These are phyloP conservation scores for Phialemoniopsis sp. DNA, from an alignment of 2,329 filamentous ascomycete species.

Conservation along the genomic window DNA sequence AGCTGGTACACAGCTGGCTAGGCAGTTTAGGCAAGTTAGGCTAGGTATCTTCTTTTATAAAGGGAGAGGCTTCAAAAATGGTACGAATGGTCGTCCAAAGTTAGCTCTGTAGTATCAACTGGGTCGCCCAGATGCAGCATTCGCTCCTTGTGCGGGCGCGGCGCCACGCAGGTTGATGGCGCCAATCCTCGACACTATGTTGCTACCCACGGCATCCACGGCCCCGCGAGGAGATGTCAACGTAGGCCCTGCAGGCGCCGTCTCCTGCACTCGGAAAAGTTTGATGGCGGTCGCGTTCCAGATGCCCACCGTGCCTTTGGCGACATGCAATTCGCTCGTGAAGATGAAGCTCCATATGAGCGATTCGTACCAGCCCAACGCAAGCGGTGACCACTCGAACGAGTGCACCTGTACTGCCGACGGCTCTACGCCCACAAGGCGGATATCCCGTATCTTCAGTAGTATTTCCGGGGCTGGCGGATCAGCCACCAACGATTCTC, in stretches of 20 bases:
- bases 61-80: no score
- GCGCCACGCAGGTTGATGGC: constrained; percentile 67
- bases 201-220: constrained; percentile 89
- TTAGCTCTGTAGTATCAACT: no score
- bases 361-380: constrained; percentile 93
- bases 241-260: constrained; percentile 72
- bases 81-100: no score
- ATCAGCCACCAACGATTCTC: constrained; percentile 40
- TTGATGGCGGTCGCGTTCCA: constrained; percentile 91
- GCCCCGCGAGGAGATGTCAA: constrained; percentile 83
- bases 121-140: neutral
- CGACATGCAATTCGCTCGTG: constrained; percentile 80
- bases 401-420: constrained; percentile 71
- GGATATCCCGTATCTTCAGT: constrained; percentile 53
- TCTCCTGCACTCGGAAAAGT: constrained; percentile 86
- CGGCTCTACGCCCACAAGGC: constrained; percentile 70
- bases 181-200: constrained; percentile 82
- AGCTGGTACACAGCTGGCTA: no score
- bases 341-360: constrained; percentile 93
- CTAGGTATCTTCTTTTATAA: no score
- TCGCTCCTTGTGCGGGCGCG: constrained; percentile 10
- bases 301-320: constrained; percentile 82
- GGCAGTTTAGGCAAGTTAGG: no score
- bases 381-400: constrained; percentile 90
- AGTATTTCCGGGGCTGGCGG: constrained; percentile 26